Evolutionary conservation across 2,329 filamentous ascomycete species (phyloP).

Genomic region (Fusarium lyarnte): DNA sequence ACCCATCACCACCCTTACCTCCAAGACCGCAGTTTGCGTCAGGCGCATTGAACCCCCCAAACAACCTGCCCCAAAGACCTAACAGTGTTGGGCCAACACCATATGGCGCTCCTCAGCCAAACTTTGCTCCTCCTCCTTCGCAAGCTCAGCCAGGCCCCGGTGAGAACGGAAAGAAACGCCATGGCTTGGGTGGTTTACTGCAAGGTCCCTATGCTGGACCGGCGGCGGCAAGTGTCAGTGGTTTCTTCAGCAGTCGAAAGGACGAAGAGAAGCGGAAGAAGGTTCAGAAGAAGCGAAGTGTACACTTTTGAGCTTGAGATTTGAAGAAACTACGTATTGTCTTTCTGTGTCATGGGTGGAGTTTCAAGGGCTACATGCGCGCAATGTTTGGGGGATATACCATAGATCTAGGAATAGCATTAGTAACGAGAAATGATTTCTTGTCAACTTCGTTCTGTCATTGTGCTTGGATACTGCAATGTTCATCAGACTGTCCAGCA

Average conservation of each 20-base stretch:
- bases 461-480: background rate
- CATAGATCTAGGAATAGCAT: slow-evolving; percentile 27
- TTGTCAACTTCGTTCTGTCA: background rate
- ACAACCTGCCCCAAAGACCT: slow-evolving; percentile 55
- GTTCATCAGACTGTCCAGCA: background rate
- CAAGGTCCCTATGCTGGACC: slow-evolving; percentile 49
- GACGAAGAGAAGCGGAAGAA: slow-evolving; percentile 55
- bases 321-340: background rate
- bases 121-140: slow-evolving; percentile 38
- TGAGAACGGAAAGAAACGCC: slow-evolving; percentile 38
- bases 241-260: slow-evolving; percentile 52
- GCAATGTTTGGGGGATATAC: slow-evolving; percentile 39
- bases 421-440: slow-evolving; percentile 4
- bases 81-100: slow-evolving; percentile 57
- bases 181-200: slow-evolving; percentile 45
- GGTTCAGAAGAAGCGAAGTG: slow-evolving; percentile 59
- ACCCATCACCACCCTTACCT: slow-evolving; percentile 48
- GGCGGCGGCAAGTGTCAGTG: slow-evolving; percentile 57
- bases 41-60: slow-evolving; percentile 33
- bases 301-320: slow-evolving; percentile 51
- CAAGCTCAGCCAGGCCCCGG: slow-evolving; percentile 29
- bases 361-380: slow-evolving; percentile 10
- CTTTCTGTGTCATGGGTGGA: slow-evolving; percentile 4
- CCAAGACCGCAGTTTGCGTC: slow-evolving; percentile 43
- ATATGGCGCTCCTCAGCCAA: slow-evolving; percentile 28